Evolutionary conservation across 768 basidiomycete genomes (phyloP), one percentile per base, ranked within the genome.

Genomic region (Dendrothele bispora): DNA sequence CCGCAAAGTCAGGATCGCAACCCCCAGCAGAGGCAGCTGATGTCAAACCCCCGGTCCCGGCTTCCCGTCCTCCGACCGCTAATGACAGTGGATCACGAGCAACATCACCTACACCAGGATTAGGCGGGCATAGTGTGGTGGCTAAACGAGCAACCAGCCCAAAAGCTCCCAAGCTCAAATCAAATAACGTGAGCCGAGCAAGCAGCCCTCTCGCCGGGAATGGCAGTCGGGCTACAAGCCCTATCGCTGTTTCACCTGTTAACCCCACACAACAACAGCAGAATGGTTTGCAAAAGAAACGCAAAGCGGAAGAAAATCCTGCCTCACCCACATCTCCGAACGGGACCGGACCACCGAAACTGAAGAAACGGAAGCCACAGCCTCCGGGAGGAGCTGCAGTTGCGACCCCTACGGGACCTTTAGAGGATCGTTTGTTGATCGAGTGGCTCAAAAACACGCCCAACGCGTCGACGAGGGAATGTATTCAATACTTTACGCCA

Each of bases 91-190:
- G 66, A 44, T 84, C 86, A 25, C 80, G 78, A 29, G 76, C 82
- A 11, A 78, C 74, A 21, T 88, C 87, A 3, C 85, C 84, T 7
- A 69, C 68, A 34, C 69, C 82, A 7, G 72, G 74, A 24, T 73
- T 84, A 54, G 83, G 86, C 29, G 90, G 89, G 0, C 88, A 91
- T 65, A 88, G 85, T 2, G 60, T 88, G 20, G 80, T 94, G 14
- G 91, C 91, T 2, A 87, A 86, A 66, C 82, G 91, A 15, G 91
- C 91, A 3, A 91, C 89, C 1, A 91, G 88, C 52, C 91, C 90
- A 4, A 89, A 88, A 57, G 71, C 66, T 8, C 79, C 80, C 3
- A 88, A 86, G 61, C 68, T 69, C 7, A 85, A 80, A 55, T 52
- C 75, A 10, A 61, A 65, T 37, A 67, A 65, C 50, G 56, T 63